Conservation (phyloP, 768 basidiomycete species). For the Leucocoprinus birnbaumii region DNA sequence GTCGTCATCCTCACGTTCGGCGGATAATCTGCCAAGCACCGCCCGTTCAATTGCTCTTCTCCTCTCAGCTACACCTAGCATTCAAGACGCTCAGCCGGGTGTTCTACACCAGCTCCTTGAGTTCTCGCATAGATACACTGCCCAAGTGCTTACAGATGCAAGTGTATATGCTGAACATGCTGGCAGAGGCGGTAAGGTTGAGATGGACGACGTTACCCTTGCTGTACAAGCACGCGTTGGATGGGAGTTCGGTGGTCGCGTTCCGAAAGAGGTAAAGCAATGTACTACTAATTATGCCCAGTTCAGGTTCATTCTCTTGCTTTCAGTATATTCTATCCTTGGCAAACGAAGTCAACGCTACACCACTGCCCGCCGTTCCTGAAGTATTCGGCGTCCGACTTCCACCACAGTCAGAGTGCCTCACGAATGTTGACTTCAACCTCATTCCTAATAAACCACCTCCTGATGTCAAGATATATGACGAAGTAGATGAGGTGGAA, state of each 20-base stretch:
- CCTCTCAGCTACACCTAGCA: constrained; percentile 77
- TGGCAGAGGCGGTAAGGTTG: constrained; percentile 72
- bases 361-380: constrained; percentile 78
- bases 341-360: constrained; percentile 79
- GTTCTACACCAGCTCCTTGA: constrained; percentile 87
- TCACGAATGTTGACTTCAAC: constrained; percentile 83
- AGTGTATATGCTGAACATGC: constrained; percentile 88
- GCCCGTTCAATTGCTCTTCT: constrained; percentile 83
- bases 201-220: constrained; percentile 78
- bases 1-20: constrained; percentile 32
- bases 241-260: constrained; percentile 88
- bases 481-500: constrained; percentile 80
- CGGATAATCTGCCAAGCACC: constrained; percentile 78
- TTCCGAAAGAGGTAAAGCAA: constrained; percentile 76
- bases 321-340: constrained; percentile 72
- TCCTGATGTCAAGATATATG: constrained; percentile 69
- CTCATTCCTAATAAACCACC: constrained; percentile 84
- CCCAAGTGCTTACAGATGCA: constrained; percentile 81
- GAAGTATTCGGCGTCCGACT: constrained; percentile 86
- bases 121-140: constrained; percentile 81
- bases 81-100: constrained; percentile 83
- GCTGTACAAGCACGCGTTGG: constrained; percentile 88
- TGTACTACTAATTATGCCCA: constrained; percentile 1
- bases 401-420: constrained; percentile 66
- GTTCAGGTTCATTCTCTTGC: constrained; percentile 9